phyloP scores from a whole-genome alignment of 2,329 filamentous ascomycete species.

The Cercospora sojina region DNA sequence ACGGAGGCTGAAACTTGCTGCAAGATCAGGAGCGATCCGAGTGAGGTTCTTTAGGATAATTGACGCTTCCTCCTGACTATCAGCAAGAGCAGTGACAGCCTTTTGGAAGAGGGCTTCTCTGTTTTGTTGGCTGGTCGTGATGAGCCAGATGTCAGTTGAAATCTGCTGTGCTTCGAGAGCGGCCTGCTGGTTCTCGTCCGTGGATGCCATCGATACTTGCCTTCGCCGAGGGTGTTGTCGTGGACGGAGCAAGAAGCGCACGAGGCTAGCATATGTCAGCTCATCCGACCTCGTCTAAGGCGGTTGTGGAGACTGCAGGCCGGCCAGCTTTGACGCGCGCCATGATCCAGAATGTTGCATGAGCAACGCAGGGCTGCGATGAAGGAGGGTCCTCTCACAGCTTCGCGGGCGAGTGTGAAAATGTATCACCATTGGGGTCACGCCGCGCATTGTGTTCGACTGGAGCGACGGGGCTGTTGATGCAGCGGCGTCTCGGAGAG shows the following conservation, averaged over 20 bases:
- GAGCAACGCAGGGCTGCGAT: not conserved
- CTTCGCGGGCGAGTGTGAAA: not conserved
- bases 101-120: not conserved
- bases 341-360: not conserved
- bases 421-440: not conserved
- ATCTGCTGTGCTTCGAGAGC: not conserved
- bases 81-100: not conserved
- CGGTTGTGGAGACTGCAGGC: not conserved
- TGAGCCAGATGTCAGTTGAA: not conserved
- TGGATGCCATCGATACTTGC: not conserved
- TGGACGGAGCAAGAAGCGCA: not conserved
- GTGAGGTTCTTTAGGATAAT: not conserved
- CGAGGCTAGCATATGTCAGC: not conserved
- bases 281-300: not conserved
- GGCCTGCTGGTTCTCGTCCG: not conserved
- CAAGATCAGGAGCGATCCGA: not conserved
- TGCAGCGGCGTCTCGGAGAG: not conserved
- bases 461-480: not conserved
- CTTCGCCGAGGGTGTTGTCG: not conserved
- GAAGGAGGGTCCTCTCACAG: not conserved
- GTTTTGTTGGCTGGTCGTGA: not conserved
- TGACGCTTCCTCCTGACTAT: not conserved
- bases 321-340: not conserved
- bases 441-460: not conserved
- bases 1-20: not conserved